Evolutionary conservation across 1,139 yeast species (phyloP), one percentile per base, ranked within the genome.

Genomic region (Saccharomyces hybrid): DNA sequence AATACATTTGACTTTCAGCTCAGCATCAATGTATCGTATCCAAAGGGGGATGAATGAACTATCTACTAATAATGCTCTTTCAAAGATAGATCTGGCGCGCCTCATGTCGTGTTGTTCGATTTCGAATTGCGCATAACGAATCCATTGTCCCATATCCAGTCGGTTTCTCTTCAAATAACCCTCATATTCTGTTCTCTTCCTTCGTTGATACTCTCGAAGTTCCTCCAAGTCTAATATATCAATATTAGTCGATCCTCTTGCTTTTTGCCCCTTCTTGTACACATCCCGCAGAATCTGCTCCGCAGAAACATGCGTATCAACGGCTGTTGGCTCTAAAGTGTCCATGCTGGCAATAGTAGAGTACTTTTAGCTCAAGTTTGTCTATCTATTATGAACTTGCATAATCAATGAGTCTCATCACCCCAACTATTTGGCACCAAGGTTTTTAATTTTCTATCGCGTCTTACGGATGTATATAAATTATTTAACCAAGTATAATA

Each of bases 51-150:
- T 82, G 65, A 81, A 80, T 59, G 85, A 81, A n/a, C 77, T 75
- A 65, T 88, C 86, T 3, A 88, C 90, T 55, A 83, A 87, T 44
- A 93, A 68, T 0, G 97, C 96, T 52, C 99, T 76, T 70, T 93
- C 99, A 71, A 86, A 88, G 11, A 93, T 77, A 0, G 97, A 88
- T 55, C 98, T 74, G 0, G 96, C 96, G n/a, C 84, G 69, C 32
- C 87, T 70, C 62, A 80, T 77, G 65, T 93, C 97, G 56, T 82
- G 84, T 63, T 88, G 91, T 5, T 86, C 87, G 13, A 83, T 70
- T 68, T 93, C 99, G 82, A 93, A 89, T 57, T 79, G 81, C 1
- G 97, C 98, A 69, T 93, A 93, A 53, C 97, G 76, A 68, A 89
- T 77, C 98, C 98, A 93, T 67, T 91, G 96, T 2, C 90, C 86